These are phyloP conservation scores for Rosellinia necatrix DNA, from an alignment of 2,329 filamentous ascomycete genomes.

Conservation along the genomic window DNA sequence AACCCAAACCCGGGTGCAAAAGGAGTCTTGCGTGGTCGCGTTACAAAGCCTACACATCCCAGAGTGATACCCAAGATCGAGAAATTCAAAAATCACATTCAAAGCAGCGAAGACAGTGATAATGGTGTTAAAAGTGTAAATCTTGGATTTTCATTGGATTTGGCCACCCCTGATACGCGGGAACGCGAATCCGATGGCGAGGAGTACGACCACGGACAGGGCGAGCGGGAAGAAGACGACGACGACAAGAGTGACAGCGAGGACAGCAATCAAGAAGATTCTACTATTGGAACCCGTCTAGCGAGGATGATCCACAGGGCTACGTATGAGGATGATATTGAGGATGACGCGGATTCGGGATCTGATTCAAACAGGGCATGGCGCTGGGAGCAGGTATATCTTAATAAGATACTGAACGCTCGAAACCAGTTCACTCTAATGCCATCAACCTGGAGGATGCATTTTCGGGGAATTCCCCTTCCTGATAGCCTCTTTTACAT, in stretches of 20 bases:
- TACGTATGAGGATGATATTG: background rate
- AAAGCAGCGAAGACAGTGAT: background rate
- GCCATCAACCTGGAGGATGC: slow-evolving; percentile 40
- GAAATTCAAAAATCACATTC: background rate
- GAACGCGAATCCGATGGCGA: background rate
- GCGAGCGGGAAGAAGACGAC: background rate
- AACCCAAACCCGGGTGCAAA: slow-evolving; percentile 3
- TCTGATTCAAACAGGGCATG: slow-evolving; percentile 29
- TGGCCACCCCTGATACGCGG: background rate
- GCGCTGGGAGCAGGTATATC: slow-evolving; percentile 37
- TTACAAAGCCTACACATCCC: slow-evolving; percentile 25
- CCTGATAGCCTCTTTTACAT: slow-evolving; percentile 40
- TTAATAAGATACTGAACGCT: slow-evolving; percentile 38
- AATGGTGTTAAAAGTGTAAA: background rate
- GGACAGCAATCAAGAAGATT: background rate
- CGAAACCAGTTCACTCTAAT: slow-evolving; percentile 40
- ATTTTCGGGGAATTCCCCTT: slow-evolving; percentile 40
- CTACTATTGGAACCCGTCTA: background rate
- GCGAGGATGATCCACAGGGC: slow-evolving; percentile 1
- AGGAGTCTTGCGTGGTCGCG: slow-evolving; percentile 31
- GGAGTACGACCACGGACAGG: background rate
- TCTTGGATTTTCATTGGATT: background rate
- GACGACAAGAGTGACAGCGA: background rate
- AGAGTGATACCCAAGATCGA: background rate
- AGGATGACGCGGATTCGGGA: slow-evolving; percentile 13